Base-by-base conservation (phyloP, 2,329 filamentous ascomycete genomes). In the Fusarium fracticaudum region DNA sequence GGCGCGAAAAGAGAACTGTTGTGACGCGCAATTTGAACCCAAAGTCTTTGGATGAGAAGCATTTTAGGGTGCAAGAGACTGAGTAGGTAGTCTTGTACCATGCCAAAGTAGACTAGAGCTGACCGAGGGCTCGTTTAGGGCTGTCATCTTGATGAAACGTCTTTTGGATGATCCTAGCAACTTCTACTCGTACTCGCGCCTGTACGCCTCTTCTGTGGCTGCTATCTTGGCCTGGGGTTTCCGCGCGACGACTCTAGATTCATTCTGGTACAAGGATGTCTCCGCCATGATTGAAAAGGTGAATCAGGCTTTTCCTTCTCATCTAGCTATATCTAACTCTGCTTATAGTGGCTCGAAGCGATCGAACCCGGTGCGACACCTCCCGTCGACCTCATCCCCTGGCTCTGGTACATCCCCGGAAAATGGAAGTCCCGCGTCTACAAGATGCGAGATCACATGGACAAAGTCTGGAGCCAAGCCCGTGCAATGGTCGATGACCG, bases 201-300 rank as follows among this genome's bases (percentile, higher is more conserved):
- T 37, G 9, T 54, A 54, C 0, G 24, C 35, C 1, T 37, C 35
- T 17, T 54, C 51, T 6, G 51, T 54, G 18, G 51, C 35, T 22
- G n/a, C 51, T 18, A 38, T 40, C 3, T 7, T 54, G 4, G 24
- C 51, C 1, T 54, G 51, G 51, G 35, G 51, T 9, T 40, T 38
- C 51, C 12, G 51, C 12, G 51, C 35, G 9, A 37, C 35, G 0
- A 29, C 24, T 6, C n/a, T 40, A 0, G 51, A 54, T 22, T 54
- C 51, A 38, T 40, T 40, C n/a, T 54, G 51, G 51, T 54, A 54
- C 51, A 54, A 54, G 10, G 35, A 29, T 17, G 35, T 54, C 18
- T 54, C 24, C 1, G 33, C 51, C 18, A 29, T 54, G 35, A 54
- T 54, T 8, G 51, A 54, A 22, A 54, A 54, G 35, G 51, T 37